Conservation (phyloP, 495 filamentous ascomycete species). For the Penicillium mononematosum region DNA sequence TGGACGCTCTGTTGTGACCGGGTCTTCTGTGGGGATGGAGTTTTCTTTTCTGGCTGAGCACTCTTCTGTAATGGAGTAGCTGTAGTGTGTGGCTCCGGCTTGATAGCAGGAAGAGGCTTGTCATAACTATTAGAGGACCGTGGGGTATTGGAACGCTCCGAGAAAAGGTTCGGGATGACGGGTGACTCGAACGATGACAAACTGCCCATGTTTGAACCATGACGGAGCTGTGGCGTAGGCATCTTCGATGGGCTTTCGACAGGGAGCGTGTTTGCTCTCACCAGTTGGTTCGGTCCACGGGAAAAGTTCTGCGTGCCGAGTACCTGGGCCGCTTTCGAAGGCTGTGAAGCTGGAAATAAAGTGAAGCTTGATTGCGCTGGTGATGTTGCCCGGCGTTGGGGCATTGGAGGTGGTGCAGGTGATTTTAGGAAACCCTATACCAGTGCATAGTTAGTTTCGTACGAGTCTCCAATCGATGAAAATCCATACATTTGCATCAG, state of each 20-base stretch:
- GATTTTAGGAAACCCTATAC: constrained; percentile 22
- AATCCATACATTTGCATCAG: constrained; percentile 38
- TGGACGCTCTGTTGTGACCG: neutral
- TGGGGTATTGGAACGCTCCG: constrained; percentile 18
- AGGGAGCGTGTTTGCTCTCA: constrained; percentile 61
- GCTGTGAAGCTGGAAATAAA: constrained; percentile 59
- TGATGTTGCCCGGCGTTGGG: constrained; percentile 57
- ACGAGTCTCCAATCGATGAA: no score
- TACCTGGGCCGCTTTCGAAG: constrained; percentile 39
- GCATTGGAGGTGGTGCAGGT: constrained; percentile 22
- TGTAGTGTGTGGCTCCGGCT: constrained; percentile 8
- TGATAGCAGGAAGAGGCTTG: constrained; percentile 28
- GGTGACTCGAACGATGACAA: constrained; percentile 19
- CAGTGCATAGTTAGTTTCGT: neutral
- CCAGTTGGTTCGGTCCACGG: constrained; percentile 45
- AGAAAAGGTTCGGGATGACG: constrained; percentile 13
- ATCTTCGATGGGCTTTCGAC: constrained; percentile 28
- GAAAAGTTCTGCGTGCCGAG: constrained; percentile 37
- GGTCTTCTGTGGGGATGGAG: neutral
- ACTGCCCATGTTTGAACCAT: constrained; percentile 14
- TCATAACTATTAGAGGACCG: constrained; percentile 19
- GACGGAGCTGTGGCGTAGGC: constrained; percentile 10
- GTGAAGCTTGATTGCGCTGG: constrained; percentile 57
- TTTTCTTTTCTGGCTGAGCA: neutral
- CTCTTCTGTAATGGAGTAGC: neutral